Evolutionary conservation across 371 early-diverging fungal genomes (phyloP).

Genomic region (Conidiobolus incongruus): DNA sequence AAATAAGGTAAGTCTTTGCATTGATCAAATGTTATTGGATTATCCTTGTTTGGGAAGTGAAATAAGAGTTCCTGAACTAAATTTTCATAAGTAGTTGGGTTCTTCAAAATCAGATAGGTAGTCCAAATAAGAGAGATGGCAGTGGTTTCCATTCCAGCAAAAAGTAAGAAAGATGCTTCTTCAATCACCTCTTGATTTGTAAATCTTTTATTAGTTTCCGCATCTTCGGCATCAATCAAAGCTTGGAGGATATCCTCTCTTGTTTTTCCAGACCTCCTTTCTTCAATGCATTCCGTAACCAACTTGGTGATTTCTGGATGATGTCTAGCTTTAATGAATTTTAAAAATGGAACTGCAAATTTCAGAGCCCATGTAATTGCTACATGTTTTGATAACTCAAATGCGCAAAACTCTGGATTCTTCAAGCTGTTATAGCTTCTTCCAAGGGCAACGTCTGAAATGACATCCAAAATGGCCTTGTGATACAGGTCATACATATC

Average conservation of each 20-base stretch:
- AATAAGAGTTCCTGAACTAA: background rate
- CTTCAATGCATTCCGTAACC: too few species aligned
- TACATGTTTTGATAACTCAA: too few species aligned
- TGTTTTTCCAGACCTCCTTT: too few species aligned
- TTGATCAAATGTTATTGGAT: background rate
- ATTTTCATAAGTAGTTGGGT: background rate
- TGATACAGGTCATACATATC: too few species aligned
- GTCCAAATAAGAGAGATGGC: background rate
- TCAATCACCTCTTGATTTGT: background rate
- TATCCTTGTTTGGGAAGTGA: background rate
- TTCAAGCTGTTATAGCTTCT: too few species aligned
- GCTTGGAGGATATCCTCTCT: slow-evolving; percentile 8
- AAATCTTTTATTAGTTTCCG: background rate
- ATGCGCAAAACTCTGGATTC: too few species aligned
- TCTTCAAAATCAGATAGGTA: background rate
- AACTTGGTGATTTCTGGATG: too few species aligned
- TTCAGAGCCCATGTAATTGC: too few species aligned
- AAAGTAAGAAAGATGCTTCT: background rate
- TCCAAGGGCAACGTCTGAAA: too few species aligned
- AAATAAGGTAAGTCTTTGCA: background rate
- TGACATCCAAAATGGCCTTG: too few species aligned
- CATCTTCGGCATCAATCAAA: slow-evolving; percentile 6
- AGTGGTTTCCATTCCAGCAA: slow-evolving; percentile 1
- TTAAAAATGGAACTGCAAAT: too few species aligned
- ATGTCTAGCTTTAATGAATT: too few species aligned